Base-by-base conservation (phyloP, 345 rosid genomes). In the Schrenkiella parvula region DNA sequence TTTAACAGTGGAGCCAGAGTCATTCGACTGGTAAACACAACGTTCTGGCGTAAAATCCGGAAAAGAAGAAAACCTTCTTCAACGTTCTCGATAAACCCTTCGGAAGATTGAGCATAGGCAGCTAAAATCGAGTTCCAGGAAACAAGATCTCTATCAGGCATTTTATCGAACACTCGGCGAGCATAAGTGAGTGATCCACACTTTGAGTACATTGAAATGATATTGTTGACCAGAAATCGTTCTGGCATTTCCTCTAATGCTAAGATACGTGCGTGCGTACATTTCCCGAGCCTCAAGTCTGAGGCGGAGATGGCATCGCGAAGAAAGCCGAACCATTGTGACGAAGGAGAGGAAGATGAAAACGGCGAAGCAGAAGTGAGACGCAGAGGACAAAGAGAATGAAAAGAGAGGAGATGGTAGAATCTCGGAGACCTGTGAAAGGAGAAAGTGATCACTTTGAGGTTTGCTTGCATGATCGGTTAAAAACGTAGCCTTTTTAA, bases 61-160 rank as follows among this genome's bases (percentile, higher is more conserved):
- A 84, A 87, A 70, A 83, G 61, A 39, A 21, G 29, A 66, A 85
- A 79, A 15, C 83, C 86, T 62, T 82, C 79, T 23, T 18, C 31
- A 15, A 82, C 37, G 19, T 59, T 73, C 22, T 75, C 81, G 17
- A 71, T 11, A 19, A 63, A 26, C 5, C 66, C 42, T 7, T 66
- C 74, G 2, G 50, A 82, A 2, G 58, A 74, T 29, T 77, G 83
- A 1, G 91, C 87, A 75, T 83, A 87, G 4, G 87, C 84, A 64
- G 86, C 80, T 38, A 87, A 43, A 60, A 87, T 65, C 9, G 87
- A 80, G 66, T 87, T 87, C 89, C 88, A 87, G 19, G 86, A 79
- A 38, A 87, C 73, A 13, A 85, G 82, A 67, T 87, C 86, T 75
- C 82, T 70, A 0, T 80, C 78, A 64, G 56, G 82, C 74, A 74